Evolutionary conservation across 306 rosid species (phyloP).

Genomic region (Prunus mira): DNA sequence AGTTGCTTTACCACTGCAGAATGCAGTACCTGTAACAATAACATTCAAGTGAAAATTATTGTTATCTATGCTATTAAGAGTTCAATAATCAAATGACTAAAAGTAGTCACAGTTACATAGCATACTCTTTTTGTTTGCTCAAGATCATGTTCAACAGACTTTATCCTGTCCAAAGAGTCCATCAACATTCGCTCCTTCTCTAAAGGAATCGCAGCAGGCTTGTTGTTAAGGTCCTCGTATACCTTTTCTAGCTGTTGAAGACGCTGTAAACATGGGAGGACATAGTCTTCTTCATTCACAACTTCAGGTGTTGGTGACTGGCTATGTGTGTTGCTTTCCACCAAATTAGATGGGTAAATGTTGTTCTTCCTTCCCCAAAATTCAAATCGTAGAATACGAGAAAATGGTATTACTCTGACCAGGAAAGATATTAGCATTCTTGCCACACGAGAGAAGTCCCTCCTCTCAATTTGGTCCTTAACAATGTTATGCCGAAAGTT

Average conservation of each 20-base stretch:
- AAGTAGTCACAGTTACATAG: slow-evolving; percentile 9
- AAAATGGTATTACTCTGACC: slow-evolving; percentile 48
- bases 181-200: slow-evolving; percentile 81
- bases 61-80: slow-evolving; percentile 8
- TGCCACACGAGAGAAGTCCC: slow-evolving; percentile 34
- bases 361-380: slow-evolving; percentile 63
- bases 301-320: slow-evolving; percentile 47
- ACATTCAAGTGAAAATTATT: slow-evolving; percentile 7
- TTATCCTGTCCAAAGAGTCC: slow-evolving; percentile 88
- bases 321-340: slow-evolving; percentile 32
- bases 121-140: slow-evolving; percentile 91
- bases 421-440: slow-evolving; percentile 48
- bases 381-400: slow-evolving; percentile 44
- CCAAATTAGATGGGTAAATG: slow-evolving; percentile 52
- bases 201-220: slow-evolving; percentile 72
- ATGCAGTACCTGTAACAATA: slow-evolving; percentile 59
- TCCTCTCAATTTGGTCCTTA: slow-evolving; percentile 53
- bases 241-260: slow-evolving; percentile 71
- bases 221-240: slow-evolving; percentile 58
- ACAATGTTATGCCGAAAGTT: slow-evolving; percentile 36
- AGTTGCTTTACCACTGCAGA: slow-evolving; percentile 70
- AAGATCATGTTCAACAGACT: slow-evolving; percentile 81
- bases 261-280: slow-evolving; percentile 69
- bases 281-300: slow-evolving; percentile 47
- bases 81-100: slow-evolving; percentile 4